Evolutionary conservation across 345 rosid species (phyloP), one percentile per base, ranked within the genome.

Genomic region (Cochlearia excelsa): DNA sequence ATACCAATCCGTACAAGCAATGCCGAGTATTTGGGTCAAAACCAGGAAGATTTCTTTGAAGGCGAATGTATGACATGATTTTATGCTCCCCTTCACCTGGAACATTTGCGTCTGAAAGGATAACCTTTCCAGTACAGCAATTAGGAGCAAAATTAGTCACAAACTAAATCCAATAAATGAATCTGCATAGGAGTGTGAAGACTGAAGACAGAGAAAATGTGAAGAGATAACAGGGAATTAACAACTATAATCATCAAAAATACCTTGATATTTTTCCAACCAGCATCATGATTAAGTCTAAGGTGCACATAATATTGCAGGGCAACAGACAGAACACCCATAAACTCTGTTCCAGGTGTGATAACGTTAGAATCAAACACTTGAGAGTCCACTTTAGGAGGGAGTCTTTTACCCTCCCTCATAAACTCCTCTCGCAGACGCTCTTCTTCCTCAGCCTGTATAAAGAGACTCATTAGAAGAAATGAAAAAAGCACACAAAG

Each of bases 21-120:
- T 87, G 97, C 28, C 83, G 65, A 42, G 95, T 90, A 56, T 90
- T 87, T 48, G 95, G 88, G 72, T 90, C 77, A 70, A 74, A 80
- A 70, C 88, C 95, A 61, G 88, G 82, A 78, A 82, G 80, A 69
- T 82, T 83, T 69, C 97, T 82, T 75, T 90, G 97, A 45, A 83
- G 93, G 50, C 97, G 93, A 43, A 90, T 71, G 63, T 80, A 90
- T 0, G 97, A 87, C 95, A 90, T 84, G 58, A 87, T 71, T 69
- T 89, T 86, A 77, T 89, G 97, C 73, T 89, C 97, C 71, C 97
- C 97, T 77, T 89, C 97, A 51, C 97, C 93, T 34, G 97, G 97
- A 65, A 84, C 93, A 75, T 90, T 90, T 42, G 97, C 95, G 71
- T 90, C 95, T 39, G 95, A 90, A 49, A 90, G 93, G 51, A 90